A percentile compares a stretch with the other conserved stretches of the same genome.
Evolutionary conservation across 257 asterid genomes (phyloP).

Genomic region (Nicotiana attenuata): DNA sequence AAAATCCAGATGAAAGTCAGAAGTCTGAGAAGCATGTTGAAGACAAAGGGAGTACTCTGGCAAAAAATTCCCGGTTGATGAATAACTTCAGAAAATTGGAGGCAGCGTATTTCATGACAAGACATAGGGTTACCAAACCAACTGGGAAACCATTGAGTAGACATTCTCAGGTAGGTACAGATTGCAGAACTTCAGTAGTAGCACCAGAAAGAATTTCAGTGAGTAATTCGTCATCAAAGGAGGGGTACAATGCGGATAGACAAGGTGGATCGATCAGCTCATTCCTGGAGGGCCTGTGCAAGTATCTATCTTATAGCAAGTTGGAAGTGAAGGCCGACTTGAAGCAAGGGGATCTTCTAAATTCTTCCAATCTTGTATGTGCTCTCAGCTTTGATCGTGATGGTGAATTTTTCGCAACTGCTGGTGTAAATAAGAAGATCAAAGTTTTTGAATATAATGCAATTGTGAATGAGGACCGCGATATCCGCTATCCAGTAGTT

Average conservation of each 20-base stretch:
- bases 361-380: constrained; percentile 88
- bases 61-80: constrained; percentile 65
- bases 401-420: constrained; percentile 92
- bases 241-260: constrained; percentile 36
- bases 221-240: constrained; percentile 59
- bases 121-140: constrained; percentile 47
- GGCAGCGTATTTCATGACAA: constrained; percentile 65
- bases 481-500: constrained; percentile 94
- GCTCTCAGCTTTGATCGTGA: constrained; percentile 95
- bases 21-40: constrained; percentile 31
- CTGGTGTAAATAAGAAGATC: constrained; percentile 98
- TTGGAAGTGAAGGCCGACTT: constrained; percentile 81
- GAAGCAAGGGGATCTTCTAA: constrained; percentile 92
- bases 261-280: constrained; percentile 66
- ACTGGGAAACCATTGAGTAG: constrained; percentile 31
- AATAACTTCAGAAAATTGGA: constrained; percentile 77
- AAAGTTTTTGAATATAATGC: constrained; percentile 85
- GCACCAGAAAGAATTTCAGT: constrained; percentile 72
- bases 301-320: constrained; percentile 73
- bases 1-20: constrained; percentile 26
- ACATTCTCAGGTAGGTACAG: constrained; percentile 42
- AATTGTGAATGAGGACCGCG: constrained; percentile 60
- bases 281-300: constrained; percentile 77
- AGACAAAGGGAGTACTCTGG: constrained; percentile 39
- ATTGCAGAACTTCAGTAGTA: constrained; percentile 43